Conservation (phyloP, 495 filamentous ascomycete genomes). For the Penicillium canariense region DNA sequence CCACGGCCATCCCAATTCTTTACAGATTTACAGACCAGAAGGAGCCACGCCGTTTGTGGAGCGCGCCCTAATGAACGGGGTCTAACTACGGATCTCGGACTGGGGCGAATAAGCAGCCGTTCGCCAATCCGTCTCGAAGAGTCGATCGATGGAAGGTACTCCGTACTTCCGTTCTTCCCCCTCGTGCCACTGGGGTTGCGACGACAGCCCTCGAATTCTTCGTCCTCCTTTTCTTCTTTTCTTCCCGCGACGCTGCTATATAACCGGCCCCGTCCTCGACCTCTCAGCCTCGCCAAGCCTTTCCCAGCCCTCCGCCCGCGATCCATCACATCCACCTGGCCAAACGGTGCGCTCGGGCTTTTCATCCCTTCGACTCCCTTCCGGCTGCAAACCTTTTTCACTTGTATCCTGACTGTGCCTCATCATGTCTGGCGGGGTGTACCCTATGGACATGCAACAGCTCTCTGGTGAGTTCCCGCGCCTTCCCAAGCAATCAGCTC, state of each 20-base stretch:
- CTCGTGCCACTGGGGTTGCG: too few relatives aligned
- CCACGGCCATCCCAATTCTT: too few relatives aligned
- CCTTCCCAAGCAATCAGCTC: neutral
- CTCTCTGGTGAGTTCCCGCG: conserved; percentile 18
- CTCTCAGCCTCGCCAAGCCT: conserved; percentile 3
- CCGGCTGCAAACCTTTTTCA: conserved; percentile 3
- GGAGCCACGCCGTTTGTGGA: neutral
- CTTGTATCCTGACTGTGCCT: conserved; percentile 3
- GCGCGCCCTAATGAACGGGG: neutral
- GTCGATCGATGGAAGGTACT: neutral
- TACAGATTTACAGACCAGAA: neutral
- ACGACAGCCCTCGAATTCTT: too few relatives aligned
- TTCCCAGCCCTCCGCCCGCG: neutral
- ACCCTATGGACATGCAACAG: conserved; percentile 27
- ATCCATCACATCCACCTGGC: conserved; percentile 11
- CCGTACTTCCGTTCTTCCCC: neutral
- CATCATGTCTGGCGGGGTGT: conserved; percentile 26
- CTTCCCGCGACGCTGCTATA: neutral
- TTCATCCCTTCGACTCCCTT: conserved; percentile 3
- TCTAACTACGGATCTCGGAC: too few relatives aligned
- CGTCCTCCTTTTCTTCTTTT: neutral
- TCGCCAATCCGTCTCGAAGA: too few relatives aligned
- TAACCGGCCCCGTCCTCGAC: neutral
- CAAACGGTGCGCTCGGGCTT: neutral
- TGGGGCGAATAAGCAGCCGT: too few relatives aligned